Evolutionary conservation across 2,329 filamentous ascomycete genomes (phyloP).

Genomic region (Aspergillus bombycis): DNA sequence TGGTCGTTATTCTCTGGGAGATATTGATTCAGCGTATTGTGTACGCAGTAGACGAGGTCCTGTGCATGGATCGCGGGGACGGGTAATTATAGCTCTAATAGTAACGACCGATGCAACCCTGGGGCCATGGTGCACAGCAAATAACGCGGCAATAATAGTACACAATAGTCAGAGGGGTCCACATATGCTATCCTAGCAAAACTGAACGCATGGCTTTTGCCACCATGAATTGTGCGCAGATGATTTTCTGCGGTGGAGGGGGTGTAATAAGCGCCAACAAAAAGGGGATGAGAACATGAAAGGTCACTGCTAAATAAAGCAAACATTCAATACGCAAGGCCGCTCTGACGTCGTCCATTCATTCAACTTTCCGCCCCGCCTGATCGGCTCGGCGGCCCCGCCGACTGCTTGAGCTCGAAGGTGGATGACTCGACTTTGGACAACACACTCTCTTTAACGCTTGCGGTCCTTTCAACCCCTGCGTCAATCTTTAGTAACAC

Average conservation of each 20-base stretch:
- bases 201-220: not conserved
- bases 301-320: not conserved
- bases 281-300: not conserved
- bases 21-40: not conserved
- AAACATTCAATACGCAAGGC: not conserved
- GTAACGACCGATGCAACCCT: not conserved
- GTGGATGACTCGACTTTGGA: conserved; percentile 3
- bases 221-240: not conserved
- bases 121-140: not conserved
- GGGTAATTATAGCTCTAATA: not conserved
- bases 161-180: not conserved
- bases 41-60: not conserved
- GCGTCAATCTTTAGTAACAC: not conserved
- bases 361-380: conserved; percentile 11
- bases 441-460: conserved; percentile 2
- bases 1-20: not conserved
- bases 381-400: conserved; percentile 16
- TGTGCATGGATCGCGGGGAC: not conserved
- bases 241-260: not conserved
- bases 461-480: conserved; percentile 1
- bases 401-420: not conserved
- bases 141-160: not conserved
- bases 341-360: conserved; percentile 18
- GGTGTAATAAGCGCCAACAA: not conserved
- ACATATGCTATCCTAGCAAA: not conserved